A percentile compares a stretch with the other conserved stretches of the same genome.
Evolutionary conservation across 1,284 basidiomycete genomes (phyloP).

Genomic region (Peniophora sp.): DNA sequence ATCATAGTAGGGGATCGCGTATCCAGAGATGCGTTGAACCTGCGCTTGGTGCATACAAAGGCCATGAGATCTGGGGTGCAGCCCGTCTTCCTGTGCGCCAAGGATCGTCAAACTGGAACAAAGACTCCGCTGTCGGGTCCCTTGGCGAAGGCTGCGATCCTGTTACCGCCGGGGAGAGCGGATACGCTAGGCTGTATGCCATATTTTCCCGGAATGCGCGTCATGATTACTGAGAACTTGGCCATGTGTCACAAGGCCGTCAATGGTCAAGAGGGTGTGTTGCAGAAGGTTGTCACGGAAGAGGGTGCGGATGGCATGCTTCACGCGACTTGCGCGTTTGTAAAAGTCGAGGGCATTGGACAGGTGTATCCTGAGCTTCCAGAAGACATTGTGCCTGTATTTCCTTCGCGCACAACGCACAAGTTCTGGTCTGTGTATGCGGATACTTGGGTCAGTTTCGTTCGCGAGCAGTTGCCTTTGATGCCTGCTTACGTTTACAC

Average conservation of each 20-base stretch:
- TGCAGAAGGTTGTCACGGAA: constrained; percentile 8
- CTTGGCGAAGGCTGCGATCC: not conserved
- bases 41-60: not conserved
- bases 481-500: constrained; percentile 20
- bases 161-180: not conserved
- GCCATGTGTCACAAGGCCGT: constrained; percentile 14
- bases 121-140: not conserved
- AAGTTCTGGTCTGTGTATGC: not conserved
- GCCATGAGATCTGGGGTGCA: not conserved
- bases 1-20: not conserved
- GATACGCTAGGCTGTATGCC: constrained; percentile 9
- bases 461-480: constrained; percentile 15
- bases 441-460: constrained; percentile 1
- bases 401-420: not conserved
- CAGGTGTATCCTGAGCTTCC: not conserved
- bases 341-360: not conserved
- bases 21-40: not conserved
- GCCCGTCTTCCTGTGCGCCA: not conserved
- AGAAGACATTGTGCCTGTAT: not conserved
- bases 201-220: constrained; percentile 19
- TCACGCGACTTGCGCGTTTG: not conserved
- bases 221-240: constrained; percentile 19
- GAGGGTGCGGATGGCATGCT: not conserved
- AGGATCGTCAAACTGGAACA: not conserved
- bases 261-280: constrained; percentile 17